Conservation (phyloP, 176 grass and related monocot genomes). For the Cocos nucifera region DNA sequence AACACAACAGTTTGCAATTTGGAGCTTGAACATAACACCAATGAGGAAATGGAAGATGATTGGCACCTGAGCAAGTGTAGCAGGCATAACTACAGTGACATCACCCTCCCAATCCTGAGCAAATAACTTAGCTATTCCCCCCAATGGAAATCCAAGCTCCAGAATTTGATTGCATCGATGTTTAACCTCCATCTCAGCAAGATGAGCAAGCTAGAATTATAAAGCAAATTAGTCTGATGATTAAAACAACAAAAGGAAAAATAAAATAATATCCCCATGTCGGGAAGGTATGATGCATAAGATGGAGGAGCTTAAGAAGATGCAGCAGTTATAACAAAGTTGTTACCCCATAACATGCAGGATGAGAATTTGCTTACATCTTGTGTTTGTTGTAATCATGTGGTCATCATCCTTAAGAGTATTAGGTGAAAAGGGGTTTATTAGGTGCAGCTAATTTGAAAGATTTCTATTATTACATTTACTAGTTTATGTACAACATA, state of each 20-base stretch:
- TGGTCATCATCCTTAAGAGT: too few species aligned
- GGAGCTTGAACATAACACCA: conserved; percentile 2
- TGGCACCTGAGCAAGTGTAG: conserved; percentile 69
- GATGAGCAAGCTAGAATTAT: conserved; percentile 56
- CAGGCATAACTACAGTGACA: conserved; percentile 88
- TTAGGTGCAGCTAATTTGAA: too few species aligned
- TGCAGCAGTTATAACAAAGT: too few species aligned
- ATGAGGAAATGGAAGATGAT: neutral
- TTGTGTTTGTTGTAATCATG: too few species aligned
- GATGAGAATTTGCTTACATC: too few species aligned
- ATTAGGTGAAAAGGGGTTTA: too few species aligned
- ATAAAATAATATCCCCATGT: too few species aligned
- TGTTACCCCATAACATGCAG: too few species aligned
- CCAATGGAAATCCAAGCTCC: conserved; percentile 79
- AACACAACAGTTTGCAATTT: neutral
- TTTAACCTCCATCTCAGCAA: conserved; percentile 92
- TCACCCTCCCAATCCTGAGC: conserved; percentile 97
- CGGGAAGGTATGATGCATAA: too few species aligned
- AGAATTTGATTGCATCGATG: conserved; percentile 90
- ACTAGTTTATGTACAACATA: too few species aligned
- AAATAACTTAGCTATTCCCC: conserved; percentile 78
- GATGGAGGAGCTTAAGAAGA: too few species aligned
- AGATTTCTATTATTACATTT: too few species aligned
- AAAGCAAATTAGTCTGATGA: conserved; percentile 6
- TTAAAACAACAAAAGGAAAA: neutral